These are phyloP conservation scores for Penicillium sp. DNA, from an alignment of 2,329 filamentous ascomycete genomes.

Conservation along the genomic window DNA sequence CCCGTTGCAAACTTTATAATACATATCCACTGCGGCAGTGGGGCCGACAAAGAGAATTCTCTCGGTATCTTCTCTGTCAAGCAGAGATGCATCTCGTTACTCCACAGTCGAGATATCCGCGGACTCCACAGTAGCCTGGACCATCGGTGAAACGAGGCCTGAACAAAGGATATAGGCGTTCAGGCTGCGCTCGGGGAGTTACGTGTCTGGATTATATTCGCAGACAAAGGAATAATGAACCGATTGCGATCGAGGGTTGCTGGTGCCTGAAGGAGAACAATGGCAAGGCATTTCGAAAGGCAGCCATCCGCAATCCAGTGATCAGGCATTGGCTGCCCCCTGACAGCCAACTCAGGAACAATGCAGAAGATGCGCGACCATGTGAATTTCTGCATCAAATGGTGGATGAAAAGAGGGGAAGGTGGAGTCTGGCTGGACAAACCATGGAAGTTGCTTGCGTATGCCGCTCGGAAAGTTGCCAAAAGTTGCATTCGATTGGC, in stretches of 20 bases:
- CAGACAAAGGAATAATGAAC: not conserved
- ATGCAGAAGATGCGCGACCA: not conserved
- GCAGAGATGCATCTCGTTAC: not conserved
- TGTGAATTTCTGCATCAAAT: not conserved
- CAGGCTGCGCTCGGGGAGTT: not conserved
- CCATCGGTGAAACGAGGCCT: constrained; percentile 2
- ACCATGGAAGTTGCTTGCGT: not conserved
- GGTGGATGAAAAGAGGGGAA: not conserved
- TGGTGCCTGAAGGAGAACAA: not conserved
- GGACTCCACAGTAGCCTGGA: constrained; percentile 17
- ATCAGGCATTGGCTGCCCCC: constrained; percentile 11
- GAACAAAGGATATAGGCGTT: not conserved
- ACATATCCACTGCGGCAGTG: not conserved
- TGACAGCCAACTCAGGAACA: constrained; percentile 6
- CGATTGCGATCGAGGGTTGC: not conserved
- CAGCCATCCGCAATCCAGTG: not conserved
- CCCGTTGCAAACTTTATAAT: not conserved
- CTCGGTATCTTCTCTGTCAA: not conserved
- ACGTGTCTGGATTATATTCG: not conserved
- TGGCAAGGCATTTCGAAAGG: not conserved
- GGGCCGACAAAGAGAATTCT: not conserved
- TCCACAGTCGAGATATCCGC: constrained; percentile 13
- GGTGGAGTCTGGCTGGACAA: not conserved
- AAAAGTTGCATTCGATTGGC: not conserved
- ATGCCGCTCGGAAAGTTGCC: not conserved